Evolutionary conservation across 2,329 filamentous ascomycete species (phyloP).

Genomic region (Talaromyces verruculosus): DNA sequence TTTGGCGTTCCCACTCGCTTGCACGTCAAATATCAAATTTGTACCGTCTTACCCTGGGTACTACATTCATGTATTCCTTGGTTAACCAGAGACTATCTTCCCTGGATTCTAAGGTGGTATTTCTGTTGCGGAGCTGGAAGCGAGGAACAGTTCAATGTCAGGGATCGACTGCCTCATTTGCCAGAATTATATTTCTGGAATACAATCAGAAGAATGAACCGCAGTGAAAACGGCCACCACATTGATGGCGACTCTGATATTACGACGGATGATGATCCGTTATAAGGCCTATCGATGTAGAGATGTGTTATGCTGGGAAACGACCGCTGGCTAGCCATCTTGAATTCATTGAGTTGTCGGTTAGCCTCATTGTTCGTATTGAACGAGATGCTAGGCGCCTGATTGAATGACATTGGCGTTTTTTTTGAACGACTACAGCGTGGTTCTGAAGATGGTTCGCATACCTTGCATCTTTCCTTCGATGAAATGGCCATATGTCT

Average conservation of each 20-base stretch:
- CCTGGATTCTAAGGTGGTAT: conserved; percentile 18
- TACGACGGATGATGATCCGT: background rate
- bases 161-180: conserved; percentile 5
- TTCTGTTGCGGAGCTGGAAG: conserved; percentile 17
- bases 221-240: background rate
- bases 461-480: background rate
- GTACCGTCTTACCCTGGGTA: conserved; percentile 37
- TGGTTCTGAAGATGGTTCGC: background rate
- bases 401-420: background rate
- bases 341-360: background rate
- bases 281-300: background rate
- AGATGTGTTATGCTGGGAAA: background rate
- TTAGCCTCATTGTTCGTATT: background rate
- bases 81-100: conserved; percentile 11
- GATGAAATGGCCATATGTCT: background rate
- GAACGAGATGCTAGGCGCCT: background rate
- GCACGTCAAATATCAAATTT: conserved; percentile 38
- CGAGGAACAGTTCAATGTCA: background rate
- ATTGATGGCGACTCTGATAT: background rate
- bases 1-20: conserved; percentile 38
- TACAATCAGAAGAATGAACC: background rate
- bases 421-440: no score
- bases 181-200: conserved; percentile 13
- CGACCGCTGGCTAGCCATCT: background rate
- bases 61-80: conserved; percentile 31